Evolutionary conservation across 768 basidiomycete species (phyloP), one percentile per base, ranked within the genome.

Genomic region (Lactarius pseudohatsudake): DNA sequence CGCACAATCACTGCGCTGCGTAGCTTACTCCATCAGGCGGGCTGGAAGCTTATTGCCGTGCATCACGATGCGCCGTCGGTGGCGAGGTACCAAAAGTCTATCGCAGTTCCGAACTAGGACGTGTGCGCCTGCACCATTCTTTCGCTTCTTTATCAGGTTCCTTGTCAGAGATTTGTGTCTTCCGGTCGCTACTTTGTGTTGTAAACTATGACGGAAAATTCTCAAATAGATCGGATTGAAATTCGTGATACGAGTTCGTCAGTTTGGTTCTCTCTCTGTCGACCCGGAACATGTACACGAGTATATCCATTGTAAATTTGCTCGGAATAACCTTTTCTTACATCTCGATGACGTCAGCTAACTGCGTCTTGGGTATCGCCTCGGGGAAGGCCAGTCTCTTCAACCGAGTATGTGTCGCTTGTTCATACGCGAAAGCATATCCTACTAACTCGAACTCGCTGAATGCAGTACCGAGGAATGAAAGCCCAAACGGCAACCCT

Each of bases 371-470:
- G 5, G 73, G 73, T n/a, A 73, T 72, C 7, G 72, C 72, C 16
- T 59, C 71, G 16, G 69, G 64, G 56, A 53, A 65, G 6, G 73
- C 72, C 34, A 70, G 64, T 34, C 71, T 38, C 62, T 71, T 63
- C 53, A 73, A 47, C 18, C 73, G 50, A 38, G 64, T 69, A 54
- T 74, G 72, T 11, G 75, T 76, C 41, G 70, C 68, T 62, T 75
- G 74, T 64, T 76, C 75, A 57, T 72, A 76, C 20, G 75, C 73
- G 59, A 70, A 74, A 1, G 74, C 74, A 45, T 70, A 73, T 2
- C 68, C 67, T 50, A 76, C 65, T 11, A 75, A 63, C 34, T 68
- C 60, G 38, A 67, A 70, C 56, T 75, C 75, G 57, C 66, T 70
- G 58, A 69, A 75, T n/a, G 67, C 72, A n/a, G 71, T 70, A 7